Percentiles rank a stretch among this genome's conserved stretches.
Conservation (phyloP, 805 yeast species). For the Suhomyces pyralidae region DNA sequence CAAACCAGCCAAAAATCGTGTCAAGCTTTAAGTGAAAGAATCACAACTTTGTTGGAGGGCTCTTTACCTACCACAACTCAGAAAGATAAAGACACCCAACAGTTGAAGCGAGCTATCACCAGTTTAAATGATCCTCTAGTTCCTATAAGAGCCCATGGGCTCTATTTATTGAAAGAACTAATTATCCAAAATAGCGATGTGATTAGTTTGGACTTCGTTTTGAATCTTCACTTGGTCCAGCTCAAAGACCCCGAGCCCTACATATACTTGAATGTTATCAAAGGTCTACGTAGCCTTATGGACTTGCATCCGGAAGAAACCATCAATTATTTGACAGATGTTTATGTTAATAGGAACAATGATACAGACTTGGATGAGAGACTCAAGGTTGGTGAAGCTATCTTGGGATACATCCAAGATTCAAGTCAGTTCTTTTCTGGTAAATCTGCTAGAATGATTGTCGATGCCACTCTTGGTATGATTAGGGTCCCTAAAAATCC, state of each 20-base stretch:
- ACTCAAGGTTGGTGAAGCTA: slow-evolving; percentile 80
- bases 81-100: slow-evolving; percentile 34
- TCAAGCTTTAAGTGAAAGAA: slow-evolving; percentile 28
- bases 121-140: slow-evolving; percentile 73
- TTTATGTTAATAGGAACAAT: slow-evolving; percentile 31
- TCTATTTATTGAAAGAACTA: slow-evolving; percentile 59
- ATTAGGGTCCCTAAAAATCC: slow-evolving; percentile 26
- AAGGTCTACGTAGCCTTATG: slow-evolving; percentile 66
- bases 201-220: slow-evolving; percentile 50
- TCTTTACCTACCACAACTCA: slow-evolving; percentile 18
- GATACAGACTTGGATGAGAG: slow-evolving; percentile 55
- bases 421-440: slow-evolving; percentile 51
- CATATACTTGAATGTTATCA: slow-evolving; percentile 79
- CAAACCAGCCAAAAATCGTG: slow-evolving; percentile 13
- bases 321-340: slow-evolving; percentile 32
- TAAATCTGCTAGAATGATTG: slow-evolving; percentile 38
- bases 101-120: slow-evolving; percentile 57
- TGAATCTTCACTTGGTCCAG: slow-evolving; percentile 60
- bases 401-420: slow-evolving; percentile 54
- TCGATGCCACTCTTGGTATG: slow-evolving; percentile 39
- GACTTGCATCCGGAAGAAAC: slow-evolving; percentile 39
- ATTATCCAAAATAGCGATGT: slow-evolving; percentile 49
- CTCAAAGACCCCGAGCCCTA: slow-evolving; percentile 81
- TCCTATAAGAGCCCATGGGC: slow-evolving; percentile 86
- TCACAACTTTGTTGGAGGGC: slow-evolving; percentile 26